Evolutionary conservation across 306 rosid genomes (phyloP), one percentile per base, ranked within the genome.

Genomic region (Cercis canadensis): DNA sequence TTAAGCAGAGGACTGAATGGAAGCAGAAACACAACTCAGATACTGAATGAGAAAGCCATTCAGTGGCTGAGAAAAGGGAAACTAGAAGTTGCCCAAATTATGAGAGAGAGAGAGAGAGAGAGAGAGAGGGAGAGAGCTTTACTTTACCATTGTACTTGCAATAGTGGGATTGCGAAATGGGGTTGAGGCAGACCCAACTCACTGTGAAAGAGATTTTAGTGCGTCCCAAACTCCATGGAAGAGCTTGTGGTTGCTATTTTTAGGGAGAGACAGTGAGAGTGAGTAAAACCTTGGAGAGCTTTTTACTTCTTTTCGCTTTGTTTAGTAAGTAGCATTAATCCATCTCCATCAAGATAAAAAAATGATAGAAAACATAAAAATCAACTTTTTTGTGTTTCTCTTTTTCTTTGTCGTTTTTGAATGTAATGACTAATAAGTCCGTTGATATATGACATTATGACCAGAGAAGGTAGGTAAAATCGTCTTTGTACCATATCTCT

Each of bases 151-250:
- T 46, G 84, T 55, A 72, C 73, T 65, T 84, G 71, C 66, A 67
- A 60, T 62, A 68, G 79, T 76, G 74, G 82, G 68, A 69, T 12
- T 47, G 76, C 4, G 61, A 58, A 68, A 72, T 69, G 85, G 75
- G 73, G 71, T 40, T 67, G 75, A 65, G 69, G 52, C 43, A 72
- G 86, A 65, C 61, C 63, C 65, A 72, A 65, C 74, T 41, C 50
- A 79, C 60, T 19, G 77, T 13, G 64, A 54, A 62, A 69, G 52
- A 9, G 70, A 62, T 15, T 47, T 37, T 41, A 71, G 78, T 73
- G 74, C 34, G 37, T 66, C 86, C 75, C 80, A 65, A 73, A 78
- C 86, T 89, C 87, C 83, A 88, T 88, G 87, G 81, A 81, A 75
- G 81, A 56, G 82, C 37, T 16, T 44, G 82, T n/a, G 36, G 80